phyloP scores from a whole-genome alignment of 495 filamentous ascomycete genomes.

The Alectoria sarmentosa region DNA sequence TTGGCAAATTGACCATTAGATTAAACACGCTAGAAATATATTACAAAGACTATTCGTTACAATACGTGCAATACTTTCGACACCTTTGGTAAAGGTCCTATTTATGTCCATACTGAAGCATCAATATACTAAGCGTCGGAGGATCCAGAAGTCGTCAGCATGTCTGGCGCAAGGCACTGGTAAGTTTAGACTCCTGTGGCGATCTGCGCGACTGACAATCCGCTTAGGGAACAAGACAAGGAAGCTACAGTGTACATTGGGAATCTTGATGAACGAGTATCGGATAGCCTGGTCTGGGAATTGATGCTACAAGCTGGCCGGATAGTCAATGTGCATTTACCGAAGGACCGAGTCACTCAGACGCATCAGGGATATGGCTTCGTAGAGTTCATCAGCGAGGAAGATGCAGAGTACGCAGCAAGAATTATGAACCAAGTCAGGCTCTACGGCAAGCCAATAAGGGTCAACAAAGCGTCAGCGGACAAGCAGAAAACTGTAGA shows the following conservation, averaged over 20 bases:
- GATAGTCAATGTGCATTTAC: conserved; percentile 94
- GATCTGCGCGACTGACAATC: conserved; percentile 14
- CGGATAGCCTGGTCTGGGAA: conserved; percentile 89
- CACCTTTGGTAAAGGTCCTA: too few relatives aligned
- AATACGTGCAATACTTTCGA: background rate
- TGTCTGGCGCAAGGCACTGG: conserved; percentile 79
- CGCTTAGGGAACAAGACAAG: conserved; percentile 89
- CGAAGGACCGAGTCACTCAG: conserved; percentile 95
- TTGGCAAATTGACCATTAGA: background rate
- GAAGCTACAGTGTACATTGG: conserved; percentile 97
- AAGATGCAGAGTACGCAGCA: conserved; percentile 94
- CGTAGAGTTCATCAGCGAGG: conserved; percentile 93
- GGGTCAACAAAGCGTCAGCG: conserved; percentile 93
- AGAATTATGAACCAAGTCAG: conserved; percentile 95
- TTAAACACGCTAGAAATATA: conserved; percentile 5
- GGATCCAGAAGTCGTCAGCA: conserved; percentile 26
- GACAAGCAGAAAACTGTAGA: conserved; percentile 96
- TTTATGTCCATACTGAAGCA: background rate
- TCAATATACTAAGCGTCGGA: background rate
- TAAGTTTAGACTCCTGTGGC: conserved; percentile 32
- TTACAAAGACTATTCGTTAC: background rate
- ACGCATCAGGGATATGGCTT: conserved; percentile 98
- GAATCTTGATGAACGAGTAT: conserved; percentile 93
- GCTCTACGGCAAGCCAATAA: conserved; percentile 87
- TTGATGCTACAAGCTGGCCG: conserved; percentile 95